Conservation (phyloP, 2,329 filamentous ascomycete genomes). For the Coniochaeta hoffmannii region DNA sequence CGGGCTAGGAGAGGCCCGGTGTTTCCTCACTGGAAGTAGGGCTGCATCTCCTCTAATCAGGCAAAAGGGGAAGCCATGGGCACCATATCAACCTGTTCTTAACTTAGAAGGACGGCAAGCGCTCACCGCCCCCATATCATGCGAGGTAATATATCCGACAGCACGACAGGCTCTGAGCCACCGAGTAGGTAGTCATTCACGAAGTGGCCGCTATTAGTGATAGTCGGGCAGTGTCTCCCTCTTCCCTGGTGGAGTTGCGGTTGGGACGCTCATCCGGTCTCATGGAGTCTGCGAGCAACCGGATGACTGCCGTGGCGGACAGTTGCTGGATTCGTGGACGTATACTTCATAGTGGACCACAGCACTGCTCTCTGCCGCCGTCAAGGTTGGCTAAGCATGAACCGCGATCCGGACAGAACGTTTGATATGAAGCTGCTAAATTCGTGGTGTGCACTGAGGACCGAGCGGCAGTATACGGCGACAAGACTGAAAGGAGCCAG, state of each 20-base stretch:
- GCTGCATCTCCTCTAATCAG: slow-evolving; percentile 15
- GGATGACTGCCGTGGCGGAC: background rate
- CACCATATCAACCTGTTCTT: slow-evolving; percentile 16
- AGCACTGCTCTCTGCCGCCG: too few relatives aligned
- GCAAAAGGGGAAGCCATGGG: slow-evolving; percentile 6
- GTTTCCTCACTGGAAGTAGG: slow-evolving; percentile 12
- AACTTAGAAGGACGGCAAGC: background rate
- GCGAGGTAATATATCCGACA: slow-evolving; percentile 15
- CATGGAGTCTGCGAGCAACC: background rate
- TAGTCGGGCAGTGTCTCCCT: background rate
- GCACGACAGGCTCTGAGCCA: background rate
- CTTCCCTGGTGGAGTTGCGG: background rate
- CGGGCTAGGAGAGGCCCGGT: slow-evolving; percentile 7
- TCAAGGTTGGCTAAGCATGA: too few relatives aligned
- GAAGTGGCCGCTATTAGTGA: background rate
- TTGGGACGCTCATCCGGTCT: background rate
- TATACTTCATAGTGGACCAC: too few relatives aligned
- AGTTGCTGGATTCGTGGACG: background rate
- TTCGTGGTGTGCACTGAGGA: too few relatives aligned
- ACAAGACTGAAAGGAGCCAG: too few relatives aligned
- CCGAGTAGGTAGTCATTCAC: background rate
- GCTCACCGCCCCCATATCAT: slow-evolving; percentile 6
- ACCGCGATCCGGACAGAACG: too few relatives aligned
- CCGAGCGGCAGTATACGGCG: too few relatives aligned
- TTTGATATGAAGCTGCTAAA: too few relatives aligned